Percentiles rank a stretch among this genome's conserved stretches.
These are phyloP conservation scores for Bipolaris cookei DNA, from an alignment of 2,329 filamentous ascomycete genomes.

Conservation along the genomic window DNA sequence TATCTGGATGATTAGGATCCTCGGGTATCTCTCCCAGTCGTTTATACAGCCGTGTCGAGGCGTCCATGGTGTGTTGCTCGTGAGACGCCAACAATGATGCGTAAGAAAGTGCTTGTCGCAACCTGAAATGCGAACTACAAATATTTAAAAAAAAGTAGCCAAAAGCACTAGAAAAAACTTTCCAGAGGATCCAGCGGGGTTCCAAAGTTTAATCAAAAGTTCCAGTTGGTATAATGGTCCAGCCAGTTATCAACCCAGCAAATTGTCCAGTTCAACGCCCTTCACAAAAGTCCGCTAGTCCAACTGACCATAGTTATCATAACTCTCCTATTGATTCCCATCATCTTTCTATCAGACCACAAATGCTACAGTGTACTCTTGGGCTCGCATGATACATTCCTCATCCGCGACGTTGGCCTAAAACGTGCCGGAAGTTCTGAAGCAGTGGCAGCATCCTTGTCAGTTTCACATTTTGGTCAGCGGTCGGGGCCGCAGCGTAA, in stretches of 20 bases:
- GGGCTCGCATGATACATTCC: conserved; percentile 20
- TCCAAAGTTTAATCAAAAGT: not conserved
- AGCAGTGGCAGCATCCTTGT: conserved; percentile 15
- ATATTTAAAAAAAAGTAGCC: not conserved
- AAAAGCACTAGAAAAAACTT: not conserved
- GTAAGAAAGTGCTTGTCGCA: not conserved
- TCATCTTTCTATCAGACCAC: conserved; percentile 5
- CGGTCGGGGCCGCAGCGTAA: not conserved
- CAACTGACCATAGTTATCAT: not conserved
- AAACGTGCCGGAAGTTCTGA: conserved; percentile 25
- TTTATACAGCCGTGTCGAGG: conserved; percentile 41
- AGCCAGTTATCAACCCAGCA: not conserved
- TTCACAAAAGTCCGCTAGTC: not conserved
- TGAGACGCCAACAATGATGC: not conserved
- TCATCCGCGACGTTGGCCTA: conserved; percentile 12
- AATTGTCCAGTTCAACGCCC: not conserved
- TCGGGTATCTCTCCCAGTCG: conserved; percentile 42
- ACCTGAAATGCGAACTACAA: not conserved
- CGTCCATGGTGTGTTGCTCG: conserved; percentile 29
- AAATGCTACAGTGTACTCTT: not conserved
- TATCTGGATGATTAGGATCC: conserved; percentile 39
- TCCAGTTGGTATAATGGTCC: not conserved
- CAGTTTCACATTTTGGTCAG: conserved; percentile 25
- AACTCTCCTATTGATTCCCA: conserved; percentile 1
- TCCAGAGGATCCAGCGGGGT: not conserved